phyloP scores from a whole-genome alignment of 495 filamentous ascomycete genomes.

The Usnea hakonensis region DNA sequence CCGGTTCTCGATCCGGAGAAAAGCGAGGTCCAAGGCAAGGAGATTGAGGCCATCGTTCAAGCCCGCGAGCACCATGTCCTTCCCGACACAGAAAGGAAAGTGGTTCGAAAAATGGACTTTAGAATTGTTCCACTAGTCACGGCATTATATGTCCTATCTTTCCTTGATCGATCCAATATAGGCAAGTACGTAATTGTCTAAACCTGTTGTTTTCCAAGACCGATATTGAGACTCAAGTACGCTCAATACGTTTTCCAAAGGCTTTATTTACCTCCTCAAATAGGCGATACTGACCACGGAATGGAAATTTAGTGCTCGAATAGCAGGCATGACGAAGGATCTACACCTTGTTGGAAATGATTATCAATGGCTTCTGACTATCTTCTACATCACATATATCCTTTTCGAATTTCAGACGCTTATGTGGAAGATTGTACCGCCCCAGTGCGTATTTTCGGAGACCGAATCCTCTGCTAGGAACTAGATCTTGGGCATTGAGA shows the following conservation, averaged over 20 bases:
- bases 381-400: constrained; percentile 62
- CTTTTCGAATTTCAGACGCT: constrained; percentile 62
- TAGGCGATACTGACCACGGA: background rate
- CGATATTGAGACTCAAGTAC: background rate
- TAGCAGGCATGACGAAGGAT: constrained; percentile 51
- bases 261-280: background rate
- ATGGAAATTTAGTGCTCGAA: constrained; percentile 38
- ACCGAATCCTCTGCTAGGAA: background rate
- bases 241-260: background rate
- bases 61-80: constrained; percentile 30
- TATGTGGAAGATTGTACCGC: constrained; percentile 64
- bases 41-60: constrained; percentile 6
- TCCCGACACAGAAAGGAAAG: constrained; percentile 46
- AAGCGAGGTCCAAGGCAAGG: background rate
- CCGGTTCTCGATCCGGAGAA: constrained; percentile 12
- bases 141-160: constrained; percentile 53
- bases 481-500: background rate
- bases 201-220: background rate
- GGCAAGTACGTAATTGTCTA: constrained; percentile 38
- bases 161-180: constrained; percentile 63
- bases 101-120: constrained; percentile 53
- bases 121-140: constrained; percentile 45
- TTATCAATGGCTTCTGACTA: constrained; percentile 68
- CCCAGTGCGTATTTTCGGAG: constrained; percentile 27
- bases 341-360: constrained; percentile 41